Evolutionary conservation across 176 grass and related monocot species (phyloP).

Genomic region (Thalia dealbata): DNA sequence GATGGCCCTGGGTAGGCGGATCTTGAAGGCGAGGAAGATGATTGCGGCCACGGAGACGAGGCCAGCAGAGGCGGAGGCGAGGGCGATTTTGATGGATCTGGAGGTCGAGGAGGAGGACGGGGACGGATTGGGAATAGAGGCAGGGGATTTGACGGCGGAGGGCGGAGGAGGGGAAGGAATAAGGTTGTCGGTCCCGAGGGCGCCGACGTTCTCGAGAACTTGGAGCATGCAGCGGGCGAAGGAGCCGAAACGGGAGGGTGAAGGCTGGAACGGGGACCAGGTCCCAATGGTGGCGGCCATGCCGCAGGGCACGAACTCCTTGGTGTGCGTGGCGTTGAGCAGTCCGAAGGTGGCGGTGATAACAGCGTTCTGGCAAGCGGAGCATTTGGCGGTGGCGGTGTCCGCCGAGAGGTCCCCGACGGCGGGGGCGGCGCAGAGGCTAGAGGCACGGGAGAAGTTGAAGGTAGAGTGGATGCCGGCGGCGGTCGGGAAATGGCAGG

Average conservation of each 20-base stretch:
- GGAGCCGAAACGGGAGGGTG: constrained; percentile 22
- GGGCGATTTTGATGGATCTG: constrained; percentile 29
- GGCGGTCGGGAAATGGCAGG: constrained; percentile 10
- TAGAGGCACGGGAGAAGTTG: constrained; percentile 33
- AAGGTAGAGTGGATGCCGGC: constrained; percentile 17
- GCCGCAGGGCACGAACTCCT: constrained; percentile 66
- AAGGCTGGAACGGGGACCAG: constrained; percentile 34
- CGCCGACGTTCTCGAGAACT: constrained; percentile 57
- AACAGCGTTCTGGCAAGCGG: constrained; percentile 37
- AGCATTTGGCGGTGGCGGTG: constrained; percentile 14
- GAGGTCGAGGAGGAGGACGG: constrained; percentile 1
- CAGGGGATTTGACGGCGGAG: background rate
- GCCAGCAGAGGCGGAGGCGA: constrained; percentile 30
- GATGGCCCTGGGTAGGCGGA: background rate
- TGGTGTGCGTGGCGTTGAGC: constrained; percentile 26
- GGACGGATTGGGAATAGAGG: background rate
- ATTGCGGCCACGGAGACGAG: constrained; percentile 19
- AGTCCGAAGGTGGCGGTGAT: constrained; percentile 34
- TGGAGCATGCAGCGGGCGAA: constrained; percentile 56
- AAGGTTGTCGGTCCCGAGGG: constrained; percentile 34
- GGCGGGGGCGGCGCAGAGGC: constrained; percentile 28
- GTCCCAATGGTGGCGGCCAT: constrained; percentile 45
- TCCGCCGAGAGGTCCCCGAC: constrained; percentile 5
- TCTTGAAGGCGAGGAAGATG: constrained; percentile 23
- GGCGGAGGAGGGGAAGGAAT: constrained; percentile 41